Base-by-base conservation (phyloP, 176 grass and related monocot species). In the Raddia distichophylla region DNA sequence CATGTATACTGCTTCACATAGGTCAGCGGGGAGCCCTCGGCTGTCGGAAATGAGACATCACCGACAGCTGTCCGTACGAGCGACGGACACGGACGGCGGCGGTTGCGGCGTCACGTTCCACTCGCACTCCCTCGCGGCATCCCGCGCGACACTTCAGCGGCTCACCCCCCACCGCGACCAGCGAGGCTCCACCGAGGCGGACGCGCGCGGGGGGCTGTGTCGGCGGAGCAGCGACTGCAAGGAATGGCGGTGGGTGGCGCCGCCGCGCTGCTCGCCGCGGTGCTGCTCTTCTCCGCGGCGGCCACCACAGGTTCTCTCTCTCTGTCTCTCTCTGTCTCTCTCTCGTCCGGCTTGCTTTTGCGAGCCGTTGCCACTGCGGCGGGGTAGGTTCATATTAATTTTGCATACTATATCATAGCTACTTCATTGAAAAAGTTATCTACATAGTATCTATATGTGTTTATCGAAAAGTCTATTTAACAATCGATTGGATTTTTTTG, bases 211-310 rank as follows among this genome's bases (percentile, higher is more conserved):
- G 58, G 32, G 65, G 6, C 66, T 35, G 81, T 18, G 82, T 74
- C 69, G 77, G 82, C 63, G 75, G 64, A 61, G 82, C 5, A 11
- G 37, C 37, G 37, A 40, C 3, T 2, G 51, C 56, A 18, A 35
- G 80, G 74, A 80, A 85, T 85, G 87, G 72, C 64, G 87, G 77
- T 67, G 47, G 83, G 78, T 61, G 78, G 73, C 73, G 19, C 19
- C 20, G 46, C 70, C 59, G 78, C 35, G 73, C 78, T 90, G 66
- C 78, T 90, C 58, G 87, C 60, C 65, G 83, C 78, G 42, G 67
- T 55, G 51, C 32, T 90, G 78, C 73, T 90, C 73, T 67, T 90
- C 66, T 90, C 83, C 34, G 78, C 80, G 7, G 83, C 92, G 45
- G 44, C 63, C 16, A 68, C 89, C 65, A 91, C 92, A 83, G 89